Base-by-base conservation (phyloP, 768 basidiomycete species). In the Mycena pura region DNA sequence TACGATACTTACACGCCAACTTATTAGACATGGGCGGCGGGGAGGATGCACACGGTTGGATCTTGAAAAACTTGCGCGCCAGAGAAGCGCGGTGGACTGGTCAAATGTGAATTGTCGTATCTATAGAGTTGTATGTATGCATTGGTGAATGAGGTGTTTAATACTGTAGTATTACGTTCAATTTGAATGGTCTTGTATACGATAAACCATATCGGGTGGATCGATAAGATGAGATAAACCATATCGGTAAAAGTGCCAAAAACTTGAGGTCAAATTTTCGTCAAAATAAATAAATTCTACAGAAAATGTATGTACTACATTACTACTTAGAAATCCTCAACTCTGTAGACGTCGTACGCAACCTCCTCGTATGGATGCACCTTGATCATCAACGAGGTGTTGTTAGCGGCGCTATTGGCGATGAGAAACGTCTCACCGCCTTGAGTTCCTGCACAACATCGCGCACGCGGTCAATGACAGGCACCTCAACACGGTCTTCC, bases 341-440 rank as follows among this genome's bases (percentile, higher is more conserved):
- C 69, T 41, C 75, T 79, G 69, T 85, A 83, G 2, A 86, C 82
- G 62, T 86, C 83, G 62, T 85, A 85, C 5, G 81, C 84, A 46
- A 85, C 82, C 68, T 85, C 81, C 70, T 86, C 84, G 60, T 86
- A 85, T 8, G 84, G 84, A 66, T 85, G 85, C 5, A 79, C 75
- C 84, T 86, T 61, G 38, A 41, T 27, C 19, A 15, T 15, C 28
- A 24, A 56, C 55, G 22, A 44, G 19, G 13, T 17, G 6, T 6
- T 24, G 3, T 2, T 15, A 31, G 14, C 28, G n/a, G 48, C 8
- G 59, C 28, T 19, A 10, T 10, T 13, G 49, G 25, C 38, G 40
- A 29, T 28, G 40, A 47, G 48, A 27, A n/a, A 53, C 38, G 28
- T 48, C 77, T 60, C 63, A 84, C 85, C 71, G 74, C 73, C 70